phyloP scores from a whole-genome alignment of 2,329 filamentous ascomycete species.

The Diaporthe sp. region DNA sequence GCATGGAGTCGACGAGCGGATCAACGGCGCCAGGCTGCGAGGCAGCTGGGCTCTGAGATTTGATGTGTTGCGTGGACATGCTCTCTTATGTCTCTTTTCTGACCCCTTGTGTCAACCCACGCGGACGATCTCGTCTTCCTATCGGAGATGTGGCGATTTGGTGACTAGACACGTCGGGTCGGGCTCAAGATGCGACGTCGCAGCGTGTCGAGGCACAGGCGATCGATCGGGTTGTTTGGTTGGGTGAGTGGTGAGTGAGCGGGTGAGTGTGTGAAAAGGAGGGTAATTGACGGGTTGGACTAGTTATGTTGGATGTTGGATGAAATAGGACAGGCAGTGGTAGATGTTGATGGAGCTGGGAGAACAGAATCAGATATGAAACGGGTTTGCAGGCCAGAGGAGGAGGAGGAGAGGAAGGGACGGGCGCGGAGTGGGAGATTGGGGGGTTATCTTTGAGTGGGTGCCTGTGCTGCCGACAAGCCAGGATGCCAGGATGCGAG shows the following conservation, averaged over 20 bases:
- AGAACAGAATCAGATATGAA: conserved; percentile 2
- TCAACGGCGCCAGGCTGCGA: conserved; percentile 57
- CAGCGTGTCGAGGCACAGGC: not conserved
- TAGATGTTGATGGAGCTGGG: not conserved
- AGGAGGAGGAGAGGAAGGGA: not conserved
- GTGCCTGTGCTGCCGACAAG: conserved; percentile 27
- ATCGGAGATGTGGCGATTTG: not conserved
- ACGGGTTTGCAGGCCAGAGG: not conserved
- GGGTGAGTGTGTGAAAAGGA: not conserved
- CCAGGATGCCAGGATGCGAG: not conserved
- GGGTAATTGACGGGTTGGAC: not conserved
- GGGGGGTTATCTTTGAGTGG: conserved; percentile 31
- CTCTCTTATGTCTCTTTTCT: conserved; percentile 19
- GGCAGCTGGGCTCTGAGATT: conserved; percentile 46
- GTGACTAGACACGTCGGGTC: not conserved
- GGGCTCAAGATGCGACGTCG: not conserved
- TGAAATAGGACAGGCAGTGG: not conserved
- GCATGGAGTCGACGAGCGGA: conserved; percentile 68
- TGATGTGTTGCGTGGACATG: conserved; percentile 45
- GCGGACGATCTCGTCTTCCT: conserved; percentile 1
- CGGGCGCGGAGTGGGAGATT: conserved; percentile 18
- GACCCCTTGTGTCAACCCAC: not conserved
- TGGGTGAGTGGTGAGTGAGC: not conserved
- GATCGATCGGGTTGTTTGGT: conserved; percentile 6
- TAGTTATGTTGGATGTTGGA: conserved; percentile 1